Conservation (phyloP, 2,329 filamentous ascomycete genomes). For the Cytospora schulzeri region DNA sequence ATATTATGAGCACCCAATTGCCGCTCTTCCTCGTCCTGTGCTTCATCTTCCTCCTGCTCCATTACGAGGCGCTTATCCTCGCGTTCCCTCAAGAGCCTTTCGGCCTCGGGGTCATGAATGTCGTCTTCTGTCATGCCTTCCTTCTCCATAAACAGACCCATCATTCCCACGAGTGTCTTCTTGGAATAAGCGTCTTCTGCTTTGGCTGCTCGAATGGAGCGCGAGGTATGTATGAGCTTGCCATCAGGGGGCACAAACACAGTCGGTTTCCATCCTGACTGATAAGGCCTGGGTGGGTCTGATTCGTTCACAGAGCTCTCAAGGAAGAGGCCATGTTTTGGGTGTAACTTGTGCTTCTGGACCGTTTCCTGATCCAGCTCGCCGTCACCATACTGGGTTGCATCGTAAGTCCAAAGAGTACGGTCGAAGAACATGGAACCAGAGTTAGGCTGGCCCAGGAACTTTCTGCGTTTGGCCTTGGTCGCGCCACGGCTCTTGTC, state of each 20-base stretch:
- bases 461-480: constrained; percentile 55
- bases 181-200: constrained; percentile 28
- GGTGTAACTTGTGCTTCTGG: constrained; percentile 53
- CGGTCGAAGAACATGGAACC: constrained; percentile 58
- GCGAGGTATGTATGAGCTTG: constrained; percentile 50
- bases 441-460: constrained; percentile 55
- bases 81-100: constrained; percentile 29
- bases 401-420: constrained; percentile 56
- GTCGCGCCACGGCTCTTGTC: constrained; percentile 56
- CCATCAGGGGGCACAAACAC: constrained; percentile 53
- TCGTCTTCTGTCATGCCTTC: constrained; percentile 33
- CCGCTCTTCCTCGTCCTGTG: constrained; percentile 27
- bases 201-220: constrained; percentile 32
- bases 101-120: constrained; percentile 27
- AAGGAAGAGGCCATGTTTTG: constrained; percentile 55
- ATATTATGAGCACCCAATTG: constrained; percentile 27
- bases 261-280: constrained; percentile 50
- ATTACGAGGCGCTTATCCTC: constrained; percentile 29
- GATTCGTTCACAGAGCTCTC: constrained; percentile 49
- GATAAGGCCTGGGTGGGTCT: constrained; percentile 43
- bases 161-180: constrained; percentile 28
- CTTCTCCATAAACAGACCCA: constrained; percentile 32
- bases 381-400: constrained; percentile 48
- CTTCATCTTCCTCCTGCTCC: constrained; percentile 32
- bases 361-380: constrained; percentile 56